A percentile compares a stretch with the other conserved stretches of the same genome.
These are phyloP conservation scores for Trichoderma brevicompactum DNA, from an alignment of 2,329 filamentous ascomycete genomes.

Conservation along the genomic window DNA sequence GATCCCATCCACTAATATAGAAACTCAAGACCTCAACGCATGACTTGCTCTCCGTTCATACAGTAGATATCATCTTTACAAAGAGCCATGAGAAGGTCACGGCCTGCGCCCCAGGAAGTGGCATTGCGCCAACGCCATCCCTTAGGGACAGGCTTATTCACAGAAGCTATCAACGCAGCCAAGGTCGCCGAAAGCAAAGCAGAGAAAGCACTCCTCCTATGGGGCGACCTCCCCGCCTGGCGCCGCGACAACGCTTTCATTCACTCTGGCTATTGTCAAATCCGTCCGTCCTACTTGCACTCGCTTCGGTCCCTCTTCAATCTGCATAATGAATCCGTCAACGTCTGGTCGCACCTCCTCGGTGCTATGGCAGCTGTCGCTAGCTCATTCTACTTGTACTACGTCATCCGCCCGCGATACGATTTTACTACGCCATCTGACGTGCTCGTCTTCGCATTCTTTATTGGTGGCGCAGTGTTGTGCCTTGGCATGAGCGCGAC, in stretches of 20 bases:
- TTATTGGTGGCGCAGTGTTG: conserved; percentile 72
- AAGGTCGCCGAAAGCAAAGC: conserved; percentile 46
- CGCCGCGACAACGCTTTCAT: conserved; percentile 64
- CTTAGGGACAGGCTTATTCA: background rate
- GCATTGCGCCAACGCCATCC: background rate
- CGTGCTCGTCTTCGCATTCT: conserved; percentile 72
- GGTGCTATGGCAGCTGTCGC: conserved; percentile 65
- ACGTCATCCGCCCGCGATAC: conserved; percentile 66
- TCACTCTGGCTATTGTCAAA: conserved; percentile 56
- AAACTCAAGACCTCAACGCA: background rate
- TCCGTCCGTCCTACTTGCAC: conserved; percentile 52
- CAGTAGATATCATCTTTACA: background rate
- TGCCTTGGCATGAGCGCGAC: conserved; percentile 82
- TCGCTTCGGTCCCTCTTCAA: conserved; percentile 55
- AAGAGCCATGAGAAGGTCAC: background rate
- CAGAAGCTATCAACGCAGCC: conserved; percentile 32
- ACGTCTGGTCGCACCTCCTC: conserved; percentile 66
- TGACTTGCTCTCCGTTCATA: background rate
- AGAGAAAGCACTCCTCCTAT: conserved; percentile 50
- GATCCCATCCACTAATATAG: background rate
- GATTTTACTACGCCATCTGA: conserved; percentile 64
- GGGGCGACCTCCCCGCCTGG: conserved; percentile 63
- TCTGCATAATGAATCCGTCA: conserved; percentile 65
- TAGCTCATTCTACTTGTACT: conserved; percentile 58
- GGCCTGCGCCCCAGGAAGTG: background rate